Conservation (phyloP, 2,329 filamentous ascomycete genomes). For the Samsoniella hepiali region DNA sequence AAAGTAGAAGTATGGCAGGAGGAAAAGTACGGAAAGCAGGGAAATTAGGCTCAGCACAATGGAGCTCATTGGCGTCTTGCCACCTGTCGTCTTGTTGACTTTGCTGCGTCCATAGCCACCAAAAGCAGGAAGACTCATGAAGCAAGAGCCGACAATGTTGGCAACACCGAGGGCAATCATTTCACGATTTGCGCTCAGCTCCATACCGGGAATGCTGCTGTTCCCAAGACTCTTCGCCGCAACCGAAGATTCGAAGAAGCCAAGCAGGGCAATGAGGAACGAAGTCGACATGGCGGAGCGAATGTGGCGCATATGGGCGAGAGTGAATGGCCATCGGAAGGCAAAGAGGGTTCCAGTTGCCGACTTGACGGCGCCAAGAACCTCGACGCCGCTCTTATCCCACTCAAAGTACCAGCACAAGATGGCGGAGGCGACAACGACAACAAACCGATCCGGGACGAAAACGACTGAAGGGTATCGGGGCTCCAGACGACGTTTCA, state of each 20-base stretch:
- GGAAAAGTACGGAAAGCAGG: conserved; percentile 72
- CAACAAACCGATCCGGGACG: conserved; percentile 84
- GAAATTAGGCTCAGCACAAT: conserved; percentile 82
- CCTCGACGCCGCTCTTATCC: conserved; percentile 74
- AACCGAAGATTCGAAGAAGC: conserved; percentile 98
- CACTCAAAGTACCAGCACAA: conserved; percentile 74
- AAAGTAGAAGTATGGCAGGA: conserved; percentile 91
- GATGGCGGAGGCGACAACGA: conserved; percentile 81
- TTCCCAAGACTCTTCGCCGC: conserved; percentile 82
- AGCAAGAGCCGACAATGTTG: conserved; percentile 87
- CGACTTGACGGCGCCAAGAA: conserved; percentile 79
- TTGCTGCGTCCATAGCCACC: conserved; percentile 96
- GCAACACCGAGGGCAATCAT: conserved; percentile 87
- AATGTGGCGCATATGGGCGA: conserved; percentile 74
- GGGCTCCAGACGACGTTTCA: conserved; percentile 78
- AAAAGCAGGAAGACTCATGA: conserved; percentile 90
- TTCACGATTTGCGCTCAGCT: conserved; percentile 86
- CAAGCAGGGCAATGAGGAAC: conserved; percentile 88
- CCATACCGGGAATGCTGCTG: conserved; percentile 72
- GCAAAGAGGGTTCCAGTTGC: conserved; percentile 68
- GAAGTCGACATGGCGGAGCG: conserved; percentile 84
- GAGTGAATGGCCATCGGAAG: conserved; percentile 82
- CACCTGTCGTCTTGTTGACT: conserved; percentile 88
- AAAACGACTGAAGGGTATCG: conserved; percentile 79
- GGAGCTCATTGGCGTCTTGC: conserved; percentile 89